phyloP scores from a whole-genome alignment of 129 eudicot genomes.

The Flaveria sonorensis region DNA sequence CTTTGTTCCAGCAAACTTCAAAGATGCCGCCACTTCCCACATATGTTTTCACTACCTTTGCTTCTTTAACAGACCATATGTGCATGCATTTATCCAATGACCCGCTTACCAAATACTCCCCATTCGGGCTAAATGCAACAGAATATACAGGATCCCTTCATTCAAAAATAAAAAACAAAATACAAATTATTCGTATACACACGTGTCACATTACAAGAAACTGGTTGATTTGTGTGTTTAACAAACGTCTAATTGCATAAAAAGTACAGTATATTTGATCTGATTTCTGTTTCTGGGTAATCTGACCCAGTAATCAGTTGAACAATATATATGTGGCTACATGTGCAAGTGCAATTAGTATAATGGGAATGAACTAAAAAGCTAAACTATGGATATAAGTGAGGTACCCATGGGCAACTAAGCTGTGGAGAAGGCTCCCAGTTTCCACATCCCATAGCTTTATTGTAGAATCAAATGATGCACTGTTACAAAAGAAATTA shows the following conservation, averaged over 20 bases:
- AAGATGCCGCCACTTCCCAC: constrained; percentile 83
- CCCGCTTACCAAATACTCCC: constrained; percentile 84
- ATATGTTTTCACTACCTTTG: constrained; percentile 69
- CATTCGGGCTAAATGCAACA: constrained; percentile 88
- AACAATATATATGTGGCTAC: too few relatives aligned
- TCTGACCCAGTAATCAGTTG: not conserved
- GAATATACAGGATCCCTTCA: constrained; percentile 87
- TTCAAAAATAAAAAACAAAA: not conserved
- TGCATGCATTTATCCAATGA: constrained; percentile 78
- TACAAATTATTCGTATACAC: not conserved
- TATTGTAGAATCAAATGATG: constrained; percentile 91
- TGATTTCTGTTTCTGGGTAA: not conserved
- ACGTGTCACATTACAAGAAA: not conserved
- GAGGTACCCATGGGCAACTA: constrained; percentile 82
- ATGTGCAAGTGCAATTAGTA: not conserved
- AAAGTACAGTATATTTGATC: not conserved
- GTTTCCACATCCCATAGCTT: constrained; percentile 84
- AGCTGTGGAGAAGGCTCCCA: constrained; percentile 65
- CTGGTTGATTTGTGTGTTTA: not conserved
- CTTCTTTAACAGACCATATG: constrained; percentile 91
- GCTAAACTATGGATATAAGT: not conserved
- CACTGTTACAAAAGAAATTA: constrained; percentile 45
- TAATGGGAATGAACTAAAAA: not conserved
- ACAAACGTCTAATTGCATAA: not conserved
- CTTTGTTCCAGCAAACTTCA: constrained; percentile 96